Percentiles rank a stretch among this genome's conserved stretches.
phyloP scores from a whole-genome alignment of 176 grass and related monocot genomes.

The Sorghum bicolor region DNA sequence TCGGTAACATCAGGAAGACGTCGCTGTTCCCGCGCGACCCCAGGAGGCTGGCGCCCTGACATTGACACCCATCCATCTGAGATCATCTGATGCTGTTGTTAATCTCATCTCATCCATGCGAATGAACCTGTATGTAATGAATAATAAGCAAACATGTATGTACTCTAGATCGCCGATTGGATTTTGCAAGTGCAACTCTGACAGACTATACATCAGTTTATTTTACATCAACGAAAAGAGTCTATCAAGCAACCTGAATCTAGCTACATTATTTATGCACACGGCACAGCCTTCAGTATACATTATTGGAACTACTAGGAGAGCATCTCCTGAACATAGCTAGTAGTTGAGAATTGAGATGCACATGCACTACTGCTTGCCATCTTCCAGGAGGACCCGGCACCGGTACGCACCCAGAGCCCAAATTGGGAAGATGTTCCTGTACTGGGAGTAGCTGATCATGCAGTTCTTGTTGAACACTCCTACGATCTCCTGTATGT shows the following conservation, averaged over 20 bases:
- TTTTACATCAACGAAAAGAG: neutral
- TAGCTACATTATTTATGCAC: slow-evolving; percentile 26
- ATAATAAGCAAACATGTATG: too few species aligned
- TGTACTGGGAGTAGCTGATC: slow-evolving; percentile 73
- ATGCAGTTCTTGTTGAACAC: slow-evolving; percentile 83
- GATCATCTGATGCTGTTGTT: too few species aligned
- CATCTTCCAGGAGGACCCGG: slow-evolving; percentile 36
- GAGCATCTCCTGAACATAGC: neutral
- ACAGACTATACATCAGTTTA: too few species aligned
- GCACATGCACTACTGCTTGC: slow-evolving; percentile 30
- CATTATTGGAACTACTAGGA: neutral
- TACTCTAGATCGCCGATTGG: too few species aligned
- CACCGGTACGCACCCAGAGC: slow-evolving; percentile 66
- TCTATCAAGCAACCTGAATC: neutral
- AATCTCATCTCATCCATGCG: too few species aligned
- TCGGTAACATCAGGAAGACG: slow-evolving; percentile 59
- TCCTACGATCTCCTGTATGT: slow-evolving; percentile 75
- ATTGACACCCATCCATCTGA: too few species aligned
- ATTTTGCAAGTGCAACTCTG: too few species aligned
- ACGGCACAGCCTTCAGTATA: neutral
- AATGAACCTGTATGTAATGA: too few species aligned
- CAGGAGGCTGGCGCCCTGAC: slow-evolving; percentile 40
- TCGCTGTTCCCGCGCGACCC: slow-evolving; percentile 81
- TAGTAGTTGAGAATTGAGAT: too few species aligned
- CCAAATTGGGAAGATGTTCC: slow-evolving; percentile 87